Base-by-base conservation (phyloP, 108 stramenopile species). In the Skeletonema grethae region DNA sequence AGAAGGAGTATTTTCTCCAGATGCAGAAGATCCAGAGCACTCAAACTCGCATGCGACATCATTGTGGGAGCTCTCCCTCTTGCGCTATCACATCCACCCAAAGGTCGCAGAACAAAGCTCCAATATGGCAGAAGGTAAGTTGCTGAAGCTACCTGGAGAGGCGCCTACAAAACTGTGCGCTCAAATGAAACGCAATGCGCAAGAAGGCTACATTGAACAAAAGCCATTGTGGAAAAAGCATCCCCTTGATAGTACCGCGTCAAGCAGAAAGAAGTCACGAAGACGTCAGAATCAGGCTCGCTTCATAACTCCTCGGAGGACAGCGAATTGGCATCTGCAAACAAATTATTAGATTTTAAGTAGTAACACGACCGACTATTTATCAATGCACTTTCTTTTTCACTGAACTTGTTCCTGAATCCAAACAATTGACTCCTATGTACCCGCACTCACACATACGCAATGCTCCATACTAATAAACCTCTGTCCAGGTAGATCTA, bases 1-100 rank as follows among this genome's bases (percentile, higher is more conserved):
- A 32, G 83, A 88, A 29, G 91, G 92, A 43, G 67, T 84, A 32
- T 90, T 87, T 67, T 66, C 77, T 28, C 89, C 90, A 1, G 78
- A 81, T 61, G 87, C 87, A 7, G 82, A 73, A 13, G 95, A 95
- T 74, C 95, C 95, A 25, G 95, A 93, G 68, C 87, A 86, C 25
- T 65, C 86, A 25, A 93, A 93, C 66, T 87, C 90, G n/a, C 89
- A 89, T 59, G 77, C 91, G 29, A 90, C 95, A 11, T 87, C 91
- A 5, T 82, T 85, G 13, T 96, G 95, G 95, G 92, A 92, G 57
- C 56, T 96, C 24, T 76, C 90, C 5, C 67, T 77, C 35, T 57
- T 92, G 35, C 77, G 76, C 65, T 96, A 92, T 63, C 88, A 91
- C 68, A 35, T 83, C 45, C 76, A 94, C 55, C 90, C 88, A 13